Percentiles rank a stretch among this genome's conserved stretches.
These are phyloP conservation scores for Fusarium kyushuense DNA, from an alignment of 2,329 filamentous ascomycete genomes.

Conservation along the genomic window DNA sequence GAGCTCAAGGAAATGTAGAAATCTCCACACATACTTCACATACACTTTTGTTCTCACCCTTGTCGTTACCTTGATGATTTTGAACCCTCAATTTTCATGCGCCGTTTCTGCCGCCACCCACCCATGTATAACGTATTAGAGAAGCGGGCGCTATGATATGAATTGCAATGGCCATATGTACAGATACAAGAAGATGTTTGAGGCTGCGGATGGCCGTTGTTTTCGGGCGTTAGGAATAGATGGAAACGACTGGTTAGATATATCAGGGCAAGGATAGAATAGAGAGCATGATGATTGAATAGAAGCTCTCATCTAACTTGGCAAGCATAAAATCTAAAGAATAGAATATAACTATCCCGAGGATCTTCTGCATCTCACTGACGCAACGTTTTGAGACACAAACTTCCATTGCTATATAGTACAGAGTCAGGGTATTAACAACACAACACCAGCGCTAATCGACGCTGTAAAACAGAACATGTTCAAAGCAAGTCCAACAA, in stretches of 20 bases:
- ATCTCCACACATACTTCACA: slow-evolving; percentile 35
- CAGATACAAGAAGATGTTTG: slow-evolving; percentile 43
- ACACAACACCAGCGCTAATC: slow-evolving; percentile 5
- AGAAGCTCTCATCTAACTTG: slow-evolving; percentile 43
- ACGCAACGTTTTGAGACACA: background rate
- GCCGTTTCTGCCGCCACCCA: slow-evolving; percentile 14
- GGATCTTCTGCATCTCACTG: background rate
- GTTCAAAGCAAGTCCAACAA: slow-evolving; percentile 1
- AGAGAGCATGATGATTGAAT: slow-evolving; percentile 43
- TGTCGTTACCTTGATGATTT: slow-evolving; percentile 40
- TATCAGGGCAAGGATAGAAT: slow-evolving; percentile 46
- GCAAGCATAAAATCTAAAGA: background rate
- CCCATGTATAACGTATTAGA: slow-evolving; percentile 33
- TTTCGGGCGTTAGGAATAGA: slow-evolving; percentile 51
- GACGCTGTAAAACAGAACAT: slow-evolving; percentile 19
- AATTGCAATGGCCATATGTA: slow-evolving; percentile 47
- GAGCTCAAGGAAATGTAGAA: slow-evolving; percentile 48
- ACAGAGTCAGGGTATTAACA: slow-evolving; percentile 5
- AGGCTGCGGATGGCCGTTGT: slow-evolving; percentile 40
- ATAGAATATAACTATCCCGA: background rate
- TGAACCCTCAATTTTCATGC: slow-evolving; percentile 17
- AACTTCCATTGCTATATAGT: slow-evolving; percentile 7
- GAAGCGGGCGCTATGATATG: slow-evolving; percentile 33
- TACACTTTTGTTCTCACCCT: slow-evolving; percentile 28
- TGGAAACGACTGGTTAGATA: slow-evolving; percentile 41